Evolutionary conservation across 2,329 filamentous ascomycete genomes (phyloP).

Genomic region (Calcarisporium arbuscula): DNA sequence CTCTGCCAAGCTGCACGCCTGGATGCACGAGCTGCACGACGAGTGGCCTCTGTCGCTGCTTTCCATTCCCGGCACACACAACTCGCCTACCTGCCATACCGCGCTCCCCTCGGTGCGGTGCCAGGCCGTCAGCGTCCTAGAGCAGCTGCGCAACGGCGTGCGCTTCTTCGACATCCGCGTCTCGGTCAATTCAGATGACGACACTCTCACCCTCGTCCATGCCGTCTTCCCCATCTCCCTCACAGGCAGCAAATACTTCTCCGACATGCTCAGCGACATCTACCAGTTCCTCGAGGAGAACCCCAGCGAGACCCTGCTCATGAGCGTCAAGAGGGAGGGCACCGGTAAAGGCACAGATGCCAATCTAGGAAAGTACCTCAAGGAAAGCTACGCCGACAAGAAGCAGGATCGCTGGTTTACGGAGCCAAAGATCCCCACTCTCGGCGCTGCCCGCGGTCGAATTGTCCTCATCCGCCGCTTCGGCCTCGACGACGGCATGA

Average conservation of each 20-base stretch:
- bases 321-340: conserved; percentile 89
- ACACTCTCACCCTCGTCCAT: conserved; percentile 78
- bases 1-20: conserved; percentile 60
- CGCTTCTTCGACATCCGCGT: conserved; percentile 93
- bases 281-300: conserved; percentile 72
- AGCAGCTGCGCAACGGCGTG: conserved; percentile 83
- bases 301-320: conserved; percentile 73
- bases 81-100: conserved; percentile 77
- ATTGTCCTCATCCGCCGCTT: conserved; percentile 83
- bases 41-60: conserved; percentile 70
- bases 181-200: conserved; percentile 43
- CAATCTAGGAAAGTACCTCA: conserved; percentile 68
- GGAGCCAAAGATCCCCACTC: conserved; percentile 64
- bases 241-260: conserved; percentile 73
- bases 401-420: conserved; percentile 67
- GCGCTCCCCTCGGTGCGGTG: conserved; percentile 91
- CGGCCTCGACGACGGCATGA: conserved; percentile 50
- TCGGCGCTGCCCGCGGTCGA: conserved; percentile 74
- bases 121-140: conserved; percentile 69
- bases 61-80: conserved; percentile 92
- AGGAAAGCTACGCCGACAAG: conserved; percentile 60
- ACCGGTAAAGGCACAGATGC: conserved; percentile 72
- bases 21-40: conserved; percentile 76
- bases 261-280: conserved; percentile 62
- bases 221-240: conserved; percentile 83